These are phyloP conservation scores for Alternaria sp. DNA, from an alignment of 2,329 filamentous ascomycete genomes.

Conservation along the genomic window DNA sequence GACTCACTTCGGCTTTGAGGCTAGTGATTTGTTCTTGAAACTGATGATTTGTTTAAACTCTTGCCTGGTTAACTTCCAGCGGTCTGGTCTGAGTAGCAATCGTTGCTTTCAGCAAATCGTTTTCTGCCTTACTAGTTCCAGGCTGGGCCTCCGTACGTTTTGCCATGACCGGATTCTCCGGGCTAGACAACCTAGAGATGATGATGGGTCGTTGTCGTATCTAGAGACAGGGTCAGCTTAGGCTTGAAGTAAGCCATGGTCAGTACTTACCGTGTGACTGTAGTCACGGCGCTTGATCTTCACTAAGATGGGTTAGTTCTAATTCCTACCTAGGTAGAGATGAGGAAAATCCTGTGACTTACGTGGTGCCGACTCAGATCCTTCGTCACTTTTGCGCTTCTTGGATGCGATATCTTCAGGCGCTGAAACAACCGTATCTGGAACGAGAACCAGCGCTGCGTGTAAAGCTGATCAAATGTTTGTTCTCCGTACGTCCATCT, in stretches of 20 bases:
- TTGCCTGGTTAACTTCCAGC: background rate
- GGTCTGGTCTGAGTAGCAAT: background rate
- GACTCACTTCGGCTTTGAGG: background rate
- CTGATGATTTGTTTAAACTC: background rate
- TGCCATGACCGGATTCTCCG: background rate
- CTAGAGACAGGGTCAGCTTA: background rate
- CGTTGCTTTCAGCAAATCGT: background rate
- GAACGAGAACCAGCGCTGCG: no score
- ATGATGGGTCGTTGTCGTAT: background rate
- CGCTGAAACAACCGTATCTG: accelerated
- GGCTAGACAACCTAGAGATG: background rate
- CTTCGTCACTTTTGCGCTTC: background rate
- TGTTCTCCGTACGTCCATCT: background rate
- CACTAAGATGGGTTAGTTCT: background rate
- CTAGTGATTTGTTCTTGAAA: background rate
- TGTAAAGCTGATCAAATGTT: accelerated
- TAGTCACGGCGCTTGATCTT: background rate
- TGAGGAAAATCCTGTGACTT: accelerated
- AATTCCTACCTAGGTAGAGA: background rate
- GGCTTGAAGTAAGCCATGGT: background rate
- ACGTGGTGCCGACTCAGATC: background rate
- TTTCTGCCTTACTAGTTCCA: background rate
- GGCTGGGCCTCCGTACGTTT: background rate
- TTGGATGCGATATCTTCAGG: background rate
- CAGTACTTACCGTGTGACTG: background rate